Conservation (phyloP, 352 stramenopile species). For the Globisporangium polare region DNA sequence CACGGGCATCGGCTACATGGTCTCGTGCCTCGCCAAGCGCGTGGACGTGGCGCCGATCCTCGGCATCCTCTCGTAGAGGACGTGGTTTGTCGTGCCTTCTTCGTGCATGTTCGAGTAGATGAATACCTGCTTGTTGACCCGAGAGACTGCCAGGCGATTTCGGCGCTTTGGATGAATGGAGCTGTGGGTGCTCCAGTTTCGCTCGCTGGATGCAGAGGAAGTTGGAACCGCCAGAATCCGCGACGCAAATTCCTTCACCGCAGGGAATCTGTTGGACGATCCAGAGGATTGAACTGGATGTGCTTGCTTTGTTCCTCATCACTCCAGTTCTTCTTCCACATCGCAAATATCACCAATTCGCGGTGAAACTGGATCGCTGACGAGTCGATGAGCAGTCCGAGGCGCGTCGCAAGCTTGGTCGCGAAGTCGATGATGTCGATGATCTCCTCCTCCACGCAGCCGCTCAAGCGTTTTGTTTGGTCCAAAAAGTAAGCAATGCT, state of each 20-base stretch:
- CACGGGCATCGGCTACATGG: slow-evolving; percentile 26
- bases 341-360: neutral
- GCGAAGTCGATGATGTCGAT: neutral
- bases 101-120: neutral
- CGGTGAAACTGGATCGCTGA: neutral
- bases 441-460: neutral
- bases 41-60: slow-evolving; percentile 29
- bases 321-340: neutral
- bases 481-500: neutral
- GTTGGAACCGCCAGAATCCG: neutral
- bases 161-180: neutral
- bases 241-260: neutral
- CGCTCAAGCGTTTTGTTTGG: neutral
- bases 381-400: neutral
- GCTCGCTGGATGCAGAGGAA: neutral
- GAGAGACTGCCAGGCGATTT: neutral
- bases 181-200: neutral
- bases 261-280: neutral
- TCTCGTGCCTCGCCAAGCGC: slow-evolving; percentile 26
- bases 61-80: slow-evolving; percentile 14
- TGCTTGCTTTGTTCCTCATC: neutral
- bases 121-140: neutral
- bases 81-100: no score
- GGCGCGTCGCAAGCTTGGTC: neutral
- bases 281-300: neutral